Evolutionary conservation across 169 alveolate species (phyloP), one percentile per base, ranked within the genome.

Genomic region (Plasmodium fragile): DNA sequence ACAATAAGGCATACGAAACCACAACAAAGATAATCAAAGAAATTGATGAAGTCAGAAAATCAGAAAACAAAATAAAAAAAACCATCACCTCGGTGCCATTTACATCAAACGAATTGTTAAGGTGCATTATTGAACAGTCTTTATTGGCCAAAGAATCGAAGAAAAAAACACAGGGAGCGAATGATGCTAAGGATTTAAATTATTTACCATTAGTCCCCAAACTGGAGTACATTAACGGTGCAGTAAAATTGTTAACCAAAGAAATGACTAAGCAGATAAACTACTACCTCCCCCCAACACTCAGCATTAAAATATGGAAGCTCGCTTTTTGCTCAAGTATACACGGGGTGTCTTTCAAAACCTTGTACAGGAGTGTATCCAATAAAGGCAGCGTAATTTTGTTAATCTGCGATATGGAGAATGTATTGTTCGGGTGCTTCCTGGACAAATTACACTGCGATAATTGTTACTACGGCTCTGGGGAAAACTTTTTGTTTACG

Each of bases 371-470:
- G 82, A 95, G 94, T 89, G 95, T 96, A 52, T 81, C 92, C 25
- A 93, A 95, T 72, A 92, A 92, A 82, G 98, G 97, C 0, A 95
- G 97, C 71, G 96, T 98, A 65, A 94, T 97, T 41, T 28, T 97
- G 80, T 95, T 96, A 81, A 93, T 97, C n/a, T 92, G 95, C 82
- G 98, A 97, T 77, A 92, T 96, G 81, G 53, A 92, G 39, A 98
- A 98, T 36, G 97, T 95, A 32, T 95, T 97, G 8, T 97, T 97
- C 73, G 98, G 98, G 52, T 97, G 97, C 10, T 97, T 97, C 92
- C 91, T 97, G 25, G 97, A 95, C 3, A 98, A 95, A 81, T 85
- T 97, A 18, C 95, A 81, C 30, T 89, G 95, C 83, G 95, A 95
- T 36, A 92, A 94, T 73, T 92, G 95, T 70, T 97, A 96, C 92